Evolutionary conservation across 257 asterid species (phyloP).

Genomic region (Nicotiana undulata): DNA sequence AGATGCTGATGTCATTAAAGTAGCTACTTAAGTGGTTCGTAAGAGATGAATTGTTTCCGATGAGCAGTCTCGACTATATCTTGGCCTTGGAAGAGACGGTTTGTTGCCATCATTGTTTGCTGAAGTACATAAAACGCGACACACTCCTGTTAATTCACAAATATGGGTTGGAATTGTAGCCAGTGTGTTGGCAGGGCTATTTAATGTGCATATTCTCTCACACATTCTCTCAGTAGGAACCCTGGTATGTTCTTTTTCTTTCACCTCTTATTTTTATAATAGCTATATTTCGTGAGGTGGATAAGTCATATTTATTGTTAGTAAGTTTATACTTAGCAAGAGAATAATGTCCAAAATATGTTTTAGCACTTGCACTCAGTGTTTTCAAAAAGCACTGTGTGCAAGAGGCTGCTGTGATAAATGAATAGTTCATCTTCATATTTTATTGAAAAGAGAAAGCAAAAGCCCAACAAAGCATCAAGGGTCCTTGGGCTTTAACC

Average conservation of each 20-base stretch:
- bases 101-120: slow-evolving; percentile 70
- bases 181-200: slow-evolving; percentile 68
- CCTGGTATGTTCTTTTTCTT: slow-evolving; percentile 50
- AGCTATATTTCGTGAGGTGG: not conserved
- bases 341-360: not conserved
- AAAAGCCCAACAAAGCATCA: not conserved
- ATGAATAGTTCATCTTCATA: not conserved
- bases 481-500: not conserved
- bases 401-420: not conserved
- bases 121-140: slow-evolving; percentile 66
- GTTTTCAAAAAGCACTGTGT: not conserved
- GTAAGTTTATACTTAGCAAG: not conserved
- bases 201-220: slow-evolving; percentile 75
- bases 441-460: not conserved
- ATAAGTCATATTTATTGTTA: not conserved
- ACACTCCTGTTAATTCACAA: slow-evolving; percentile 84
- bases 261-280: not conserved
- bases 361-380: not conserved
- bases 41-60: slow-evolving; percentile 6
- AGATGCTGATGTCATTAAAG: not conserved
- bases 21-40: not conserved
- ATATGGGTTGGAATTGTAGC: slow-evolving; percentile 92
- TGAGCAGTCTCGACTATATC: slow-evolving; percentile 83
- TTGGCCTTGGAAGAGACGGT: slow-evolving; percentile 97
- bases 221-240: slow-evolving; percentile 95